A percentile compares a stretch with the other conserved stretches of the same genome.
phyloP scores from a whole-genome alignment of 805 yeast genomes.

The Candida easanensis region DNA sequence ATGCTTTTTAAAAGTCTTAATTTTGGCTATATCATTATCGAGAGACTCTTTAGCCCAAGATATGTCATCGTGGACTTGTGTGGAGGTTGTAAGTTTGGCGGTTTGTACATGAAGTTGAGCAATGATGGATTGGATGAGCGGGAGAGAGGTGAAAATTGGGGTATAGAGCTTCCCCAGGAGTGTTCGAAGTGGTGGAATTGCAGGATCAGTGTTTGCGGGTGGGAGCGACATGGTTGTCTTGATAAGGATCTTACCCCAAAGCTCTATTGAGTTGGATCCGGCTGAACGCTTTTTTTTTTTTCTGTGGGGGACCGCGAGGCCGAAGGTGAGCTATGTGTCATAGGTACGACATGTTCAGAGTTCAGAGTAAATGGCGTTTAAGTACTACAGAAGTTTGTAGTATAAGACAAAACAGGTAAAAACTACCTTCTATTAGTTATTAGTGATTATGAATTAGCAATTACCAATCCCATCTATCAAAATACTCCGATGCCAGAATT shows the following conservation, averaged over 20 bases:
- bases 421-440: background rate
- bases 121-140: conserved; percentile 10
- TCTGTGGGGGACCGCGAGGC: background rate
- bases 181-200: conserved; percentile 8
- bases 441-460: background rate
- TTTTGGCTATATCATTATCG: conserved; percentile 11
- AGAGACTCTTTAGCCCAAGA: conserved; percentile 19
- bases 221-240: conserved; percentile 13
- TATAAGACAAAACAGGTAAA: too few relatives aligned
- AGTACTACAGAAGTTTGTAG: too few relatives aligned
- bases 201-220: conserved; percentile 16
- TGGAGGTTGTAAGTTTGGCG: conserved; percentile 1
- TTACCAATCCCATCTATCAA: background rate
- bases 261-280: background rate
- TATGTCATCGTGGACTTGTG: conserved; percentile 15
- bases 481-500: conserved; percentile 9
- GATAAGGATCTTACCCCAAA: background rate
- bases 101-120: conserved; percentile 2
- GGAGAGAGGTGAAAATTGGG: conserved; percentile 15
- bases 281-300: background rate
- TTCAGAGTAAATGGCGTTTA: too few relatives aligned
- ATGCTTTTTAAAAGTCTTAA: conserved; percentile 14
- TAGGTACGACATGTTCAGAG: too few relatives aligned
- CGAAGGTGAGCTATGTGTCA: too few relatives aligned
- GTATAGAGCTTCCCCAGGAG: conserved; percentile 13